A percentile compares a stretch with the other conserved stretches of the same genome.
Conservation (phyloP, 352 stramenopile species). For the Lagenidium giganteum region DNA sequence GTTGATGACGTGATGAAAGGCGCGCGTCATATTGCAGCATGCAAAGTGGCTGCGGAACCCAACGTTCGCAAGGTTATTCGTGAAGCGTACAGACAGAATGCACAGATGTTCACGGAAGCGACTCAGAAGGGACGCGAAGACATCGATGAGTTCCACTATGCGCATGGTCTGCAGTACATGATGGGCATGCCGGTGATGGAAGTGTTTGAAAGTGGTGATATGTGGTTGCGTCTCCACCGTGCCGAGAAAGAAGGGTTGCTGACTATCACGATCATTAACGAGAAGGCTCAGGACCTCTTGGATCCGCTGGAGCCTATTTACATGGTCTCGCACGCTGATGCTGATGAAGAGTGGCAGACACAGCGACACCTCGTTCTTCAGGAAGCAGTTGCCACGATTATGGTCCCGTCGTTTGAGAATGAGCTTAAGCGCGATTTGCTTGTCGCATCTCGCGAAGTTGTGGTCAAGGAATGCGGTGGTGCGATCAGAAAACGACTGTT, state of each 20-base stretch:
- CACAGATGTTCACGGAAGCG: slow-evolving; percentile 66
- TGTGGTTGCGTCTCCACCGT: slow-evolving; percentile 74
- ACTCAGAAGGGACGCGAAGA: slow-evolving; percentile 81
- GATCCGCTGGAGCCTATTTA: slow-evolving; percentile 79
- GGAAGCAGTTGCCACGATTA: slow-evolving; percentile 78
- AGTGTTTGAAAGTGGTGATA: slow-evolving; percentile 59
- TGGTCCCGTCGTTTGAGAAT: slow-evolving; percentile 84
- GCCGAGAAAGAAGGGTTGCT: slow-evolving; percentile 84
- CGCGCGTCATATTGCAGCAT: slow-evolving; percentile 84
- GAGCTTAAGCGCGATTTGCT: slow-evolving; percentile 79
- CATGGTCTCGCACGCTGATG: slow-evolving; percentile 36
- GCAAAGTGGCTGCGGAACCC: slow-evolving; percentile 76
- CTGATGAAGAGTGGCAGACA: slow-evolving; percentile 82
- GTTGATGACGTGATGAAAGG: slow-evolving; percentile 87
- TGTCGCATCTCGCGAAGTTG: slow-evolving; percentile 56
- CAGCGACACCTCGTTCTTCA: slow-evolving; percentile 81
- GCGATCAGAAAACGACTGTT: slow-evolving; percentile 60
- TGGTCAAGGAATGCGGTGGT: slow-evolving; percentile 73
- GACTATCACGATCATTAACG: slow-evolving; percentile 70
- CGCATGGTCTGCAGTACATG: slow-evolving; percentile 83
- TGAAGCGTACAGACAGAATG: slow-evolving; percentile 78
- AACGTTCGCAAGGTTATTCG: slow-evolving; percentile 83
- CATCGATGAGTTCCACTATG: slow-evolving; percentile 88
- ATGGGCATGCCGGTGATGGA: slow-evolving; percentile 81
- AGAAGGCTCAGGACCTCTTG: slow-evolving; percentile 78